Evolutionary conservation across 2,329 filamentous ascomycete genomes (phyloP), one percentile per base, ranked within the genome.

Genomic region (Teratosphaeria gauchensis): DNA sequence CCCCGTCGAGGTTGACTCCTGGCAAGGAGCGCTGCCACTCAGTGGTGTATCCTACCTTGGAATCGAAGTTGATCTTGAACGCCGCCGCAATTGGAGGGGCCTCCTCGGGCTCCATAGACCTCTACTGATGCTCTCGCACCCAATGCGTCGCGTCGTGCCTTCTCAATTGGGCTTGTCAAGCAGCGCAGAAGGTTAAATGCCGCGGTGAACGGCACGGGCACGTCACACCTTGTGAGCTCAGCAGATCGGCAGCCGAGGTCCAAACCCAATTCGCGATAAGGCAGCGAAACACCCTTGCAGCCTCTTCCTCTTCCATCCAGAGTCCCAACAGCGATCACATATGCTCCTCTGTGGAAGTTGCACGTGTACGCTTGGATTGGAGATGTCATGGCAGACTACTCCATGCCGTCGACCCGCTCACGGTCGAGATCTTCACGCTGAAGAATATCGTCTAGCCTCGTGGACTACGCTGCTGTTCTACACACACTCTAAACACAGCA

Each of bases 1-100:
- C 85, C 58, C 90, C 90, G 66, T 95, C 89, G 54, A 97, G 82
- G 53, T 80, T 73, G 48, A 84, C 79, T 54, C 84, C 85, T 14
- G 84, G 79, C 1, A 84, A 75, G 12, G 87, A 84, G 64, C 84
- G 85, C 73, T 95, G 90, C 94, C 94, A 97, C 38, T 85, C 84
- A 70, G 97, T 88, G 53, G 90, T 95, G 70, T 88, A 87, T 68
- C 72, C 72, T 60, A 73, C 66, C 65, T 72, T 73, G 58, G 69
- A 71, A 59, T 74, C 72, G 59, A 74, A 74, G 32, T 70, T 62
- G 30, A 73, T 68, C 14, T 69, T 63, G 60, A 73, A 74, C 3
- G 71, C 58, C 9, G 71, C 71, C n/a, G 66, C 65, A n/a, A 74
- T 61, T 3, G 67, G 63, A 35, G 72, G 71, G 16, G 60, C 46